Percentiles rank a stretch among this genome's conserved stretches.
These are phyloP conservation scores for Daldinia vernicosa DNA, from an alignment of 495 filamentous ascomycete genomes.

Conservation along the genomic window DNA sequence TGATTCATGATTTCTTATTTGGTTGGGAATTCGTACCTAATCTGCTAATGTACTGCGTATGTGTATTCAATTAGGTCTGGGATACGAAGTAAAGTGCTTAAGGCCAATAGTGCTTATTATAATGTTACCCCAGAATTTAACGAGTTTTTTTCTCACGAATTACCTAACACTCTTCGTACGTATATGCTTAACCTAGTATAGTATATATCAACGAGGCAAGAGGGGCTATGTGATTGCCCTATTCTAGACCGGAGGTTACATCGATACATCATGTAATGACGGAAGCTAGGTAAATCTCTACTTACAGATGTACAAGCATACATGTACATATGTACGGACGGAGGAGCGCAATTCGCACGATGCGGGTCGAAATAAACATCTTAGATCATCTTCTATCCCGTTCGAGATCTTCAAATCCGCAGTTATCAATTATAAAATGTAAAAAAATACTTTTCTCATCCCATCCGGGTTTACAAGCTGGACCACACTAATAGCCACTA, in stretches of 20 bases:
- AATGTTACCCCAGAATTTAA: background rate
- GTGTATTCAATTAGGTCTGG: background rate
- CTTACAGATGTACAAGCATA: background rate
- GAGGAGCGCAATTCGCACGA: background rate
- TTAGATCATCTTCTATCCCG: background rate
- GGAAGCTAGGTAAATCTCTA: background rate
- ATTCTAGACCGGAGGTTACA: background rate
- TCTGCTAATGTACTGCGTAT: background rate
- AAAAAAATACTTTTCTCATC: background rate
- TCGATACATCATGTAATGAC: background rate
- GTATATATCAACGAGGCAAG: too few relatives aligned
- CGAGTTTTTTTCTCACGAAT: background rate
- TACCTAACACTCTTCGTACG: too few relatives aligned
- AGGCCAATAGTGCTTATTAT: background rate
- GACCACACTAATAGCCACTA: background rate
- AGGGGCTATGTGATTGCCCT: background rate
- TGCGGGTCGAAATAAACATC: background rate
- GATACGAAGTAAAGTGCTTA: background rate
- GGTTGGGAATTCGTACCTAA: slow-evolving; percentile 5
- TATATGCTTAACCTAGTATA: too few relatives aligned
- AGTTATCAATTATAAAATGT: background rate
- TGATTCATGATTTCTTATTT: slow-evolving; percentile 28
- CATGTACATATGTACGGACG: background rate
- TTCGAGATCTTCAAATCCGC: background rate
- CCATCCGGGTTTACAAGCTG: background rate